These are phyloP conservation scores for Boletus tylopilopsis DNA, from an alignment of 768 basidiomycete genomes.

Conservation along the genomic window DNA sequence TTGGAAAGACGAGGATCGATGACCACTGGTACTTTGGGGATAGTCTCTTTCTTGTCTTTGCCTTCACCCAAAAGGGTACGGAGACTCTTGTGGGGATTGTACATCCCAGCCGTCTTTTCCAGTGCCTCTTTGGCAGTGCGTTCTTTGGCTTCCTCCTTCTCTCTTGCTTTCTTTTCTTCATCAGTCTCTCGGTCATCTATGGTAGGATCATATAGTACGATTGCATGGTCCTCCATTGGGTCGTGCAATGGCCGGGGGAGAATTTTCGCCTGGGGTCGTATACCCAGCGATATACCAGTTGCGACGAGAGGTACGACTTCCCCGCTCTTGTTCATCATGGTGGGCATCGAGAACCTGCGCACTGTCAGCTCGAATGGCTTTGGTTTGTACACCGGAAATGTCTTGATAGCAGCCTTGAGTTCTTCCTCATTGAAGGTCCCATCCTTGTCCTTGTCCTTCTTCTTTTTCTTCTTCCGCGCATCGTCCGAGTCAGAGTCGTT, in stretches of 20 bases:
- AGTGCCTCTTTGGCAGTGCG: conserved; percentile 59
- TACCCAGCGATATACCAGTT: conserved; percentile 77
- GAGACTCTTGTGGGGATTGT: conserved; percentile 91
- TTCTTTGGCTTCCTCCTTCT: conserved; percentile 68
- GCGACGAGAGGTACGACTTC: conserved; percentile 50
- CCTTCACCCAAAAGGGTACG: conserved; percentile 72
- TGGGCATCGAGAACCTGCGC: conserved; percentile 80
- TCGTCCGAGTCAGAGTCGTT: conserved; percentile 55
- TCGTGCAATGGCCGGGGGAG: conserved; percentile 93
- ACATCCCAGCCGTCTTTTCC: conserved; percentile 70
- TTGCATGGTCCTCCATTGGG: conserved; percentile 97
- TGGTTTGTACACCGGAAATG: conserved; percentile 76
- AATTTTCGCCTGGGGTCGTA: conserved; percentile 73
- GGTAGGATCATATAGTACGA: conserved; percentile 95
- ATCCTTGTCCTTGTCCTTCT: conserved; percentile 57
- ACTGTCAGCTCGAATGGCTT: conserved; percentile 65
- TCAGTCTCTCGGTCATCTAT: conserved; percentile 90
- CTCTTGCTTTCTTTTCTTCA: conserved; percentile 71
- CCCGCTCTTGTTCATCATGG: conserved; percentile 71
- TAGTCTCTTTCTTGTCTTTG: conserved; percentile 59
- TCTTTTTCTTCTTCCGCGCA: conserved; percentile 56
- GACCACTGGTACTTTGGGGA: conserved; percentile 89
- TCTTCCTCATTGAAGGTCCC: conserved; percentile 61
- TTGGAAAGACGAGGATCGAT: conserved; percentile 87
- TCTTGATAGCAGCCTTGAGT: conserved; percentile 58